A percentile compares a stretch with the other conserved stretches of the same genome.
Evolutionary conservation across 495 filamentous ascomycete species (phyloP).

Genomic region (Apodospora peruviana): DNA sequence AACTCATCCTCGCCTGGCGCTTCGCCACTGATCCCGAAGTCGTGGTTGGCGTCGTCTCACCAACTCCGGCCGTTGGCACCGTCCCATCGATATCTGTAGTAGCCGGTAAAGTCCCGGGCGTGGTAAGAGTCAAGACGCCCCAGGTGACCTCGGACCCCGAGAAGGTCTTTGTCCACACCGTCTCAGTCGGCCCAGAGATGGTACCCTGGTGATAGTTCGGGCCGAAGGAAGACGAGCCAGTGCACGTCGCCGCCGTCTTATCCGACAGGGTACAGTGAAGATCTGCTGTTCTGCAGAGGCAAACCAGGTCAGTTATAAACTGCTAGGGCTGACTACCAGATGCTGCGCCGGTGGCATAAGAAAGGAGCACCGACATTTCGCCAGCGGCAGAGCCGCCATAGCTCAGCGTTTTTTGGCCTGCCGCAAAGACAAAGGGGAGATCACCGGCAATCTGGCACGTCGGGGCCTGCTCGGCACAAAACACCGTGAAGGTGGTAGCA

Average conservation of each 20-base stretch:
- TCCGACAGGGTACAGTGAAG: slow-evolving; percentile 26
- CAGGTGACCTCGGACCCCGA: slow-evolving; percentile 25
- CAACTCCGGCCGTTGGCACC: slow-evolving; percentile 1
- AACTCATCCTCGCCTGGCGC: not conserved
- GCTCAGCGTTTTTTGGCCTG: slow-evolving; percentile 30
- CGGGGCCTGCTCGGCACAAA: slow-evolving; percentile 27
- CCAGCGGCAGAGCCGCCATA: slow-evolving; percentile 20
- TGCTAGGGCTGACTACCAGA: not conserved
- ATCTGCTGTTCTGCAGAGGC: slow-evolving; percentile 24
- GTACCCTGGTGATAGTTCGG: slow-evolving; percentile 19
- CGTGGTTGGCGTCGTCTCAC: not conserved
- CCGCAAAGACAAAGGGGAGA: slow-evolving; percentile 32
- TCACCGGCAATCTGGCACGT: slow-evolving; percentile 22
- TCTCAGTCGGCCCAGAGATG: slow-evolving; percentile 26
- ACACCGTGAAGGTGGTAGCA: slow-evolving; percentile 34
- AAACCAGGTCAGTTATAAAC: not conserved
- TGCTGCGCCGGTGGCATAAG: not conserved
- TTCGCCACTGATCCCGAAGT: slow-evolving; percentile 3
- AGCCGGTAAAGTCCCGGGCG: slow-evolving; percentile 17
- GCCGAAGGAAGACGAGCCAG: slow-evolving; percentile 27
- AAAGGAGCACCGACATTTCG: slow-evolving; percentile 17
- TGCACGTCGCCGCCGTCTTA: slow-evolving; percentile 33
- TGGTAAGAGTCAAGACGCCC: slow-evolving; percentile 32
- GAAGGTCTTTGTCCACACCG: slow-evolving; percentile 28
- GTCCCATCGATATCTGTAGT: slow-evolving; percentile 19